Evolutionary conservation across 2,329 filamentous ascomycete genomes (phyloP), one percentile per base, ranked within the genome.

Genomic region (Stylonectria norvegica): DNA sequence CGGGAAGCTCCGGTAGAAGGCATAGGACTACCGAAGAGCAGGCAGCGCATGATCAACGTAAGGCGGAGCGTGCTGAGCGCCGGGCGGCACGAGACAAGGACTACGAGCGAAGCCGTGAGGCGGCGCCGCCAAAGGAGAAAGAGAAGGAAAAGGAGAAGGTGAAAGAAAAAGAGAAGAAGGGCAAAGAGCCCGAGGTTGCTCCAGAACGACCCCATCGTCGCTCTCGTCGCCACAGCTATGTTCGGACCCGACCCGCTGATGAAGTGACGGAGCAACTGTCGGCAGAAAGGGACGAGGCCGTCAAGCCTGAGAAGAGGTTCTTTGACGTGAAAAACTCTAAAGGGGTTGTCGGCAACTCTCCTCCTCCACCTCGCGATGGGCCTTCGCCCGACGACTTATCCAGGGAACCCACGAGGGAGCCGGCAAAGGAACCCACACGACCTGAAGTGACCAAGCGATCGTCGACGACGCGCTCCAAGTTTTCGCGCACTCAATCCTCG

Each of bases 1-100:
- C 63, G 31, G 62, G 59, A 31, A 57, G 58, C 32, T 60, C 63
- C 23, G 50, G 56, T 18, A 55, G 56, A 40, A 58, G 51, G 37
- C 63, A 65, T 29, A 68, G 71, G 41, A 73, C 69, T 3, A 60
- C 66, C 2, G 72, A 76, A 46, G 72, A 77, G 49, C 72, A 74
- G 43, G 70, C 65, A 12, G 70, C 67, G 2, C 70, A 75, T 38
- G 74, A 78, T 2, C 69, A 56, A 47, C 68, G 69, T 43, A 76
- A 70, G 56, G 68, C 67, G 36, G 72, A 76, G 49, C 68, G 70
- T 28, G 39, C 47, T 15, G 50, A 5, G 28, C 34, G 16, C 27
- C 28, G 11, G n/a, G 27, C 31, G 12, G 27, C 42, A 32, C 43
- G 42, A 20, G 54, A 57, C 20, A 50, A 39, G 15, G 54, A 56